Conservation (phyloP, 2,329 filamentous ascomycete genomes). For the Aschersonia sp. region DNA sequence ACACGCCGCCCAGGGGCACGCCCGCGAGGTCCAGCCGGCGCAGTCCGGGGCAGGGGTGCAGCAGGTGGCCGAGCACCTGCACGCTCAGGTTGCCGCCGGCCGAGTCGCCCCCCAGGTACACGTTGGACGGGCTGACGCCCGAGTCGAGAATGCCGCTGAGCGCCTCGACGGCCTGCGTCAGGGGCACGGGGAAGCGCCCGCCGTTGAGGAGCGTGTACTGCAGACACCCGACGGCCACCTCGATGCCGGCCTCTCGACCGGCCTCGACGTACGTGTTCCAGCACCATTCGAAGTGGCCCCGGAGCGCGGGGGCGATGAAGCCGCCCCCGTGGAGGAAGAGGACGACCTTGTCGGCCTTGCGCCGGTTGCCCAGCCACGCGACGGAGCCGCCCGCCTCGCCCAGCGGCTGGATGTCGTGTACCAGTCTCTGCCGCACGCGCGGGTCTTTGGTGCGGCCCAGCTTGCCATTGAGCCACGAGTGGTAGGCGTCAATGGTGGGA, state of each 20-base stretch:
- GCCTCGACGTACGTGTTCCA: constrained; percentile 12
- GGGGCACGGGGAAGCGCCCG: constrained; percentile 15
- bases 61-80: constrained; percentile 17
- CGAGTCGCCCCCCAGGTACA: constrained; percentile 22
- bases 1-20: constrained; percentile 13
- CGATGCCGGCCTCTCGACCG: constrained; percentile 7
- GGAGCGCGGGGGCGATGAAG: constrained; percentile 8
- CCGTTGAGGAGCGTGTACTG: constrained; percentile 19
- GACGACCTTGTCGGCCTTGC: constrained; percentile 12
- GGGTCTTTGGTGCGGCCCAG: constrained; percentile 2
- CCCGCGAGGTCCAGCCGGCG: constrained; percentile 8
- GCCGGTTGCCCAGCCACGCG: constrained; percentile 14
- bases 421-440: constrained; percentile 5
- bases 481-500: constrained; percentile 8
- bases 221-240: constrained; percentile 17
- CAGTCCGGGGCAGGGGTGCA: constrained; percentile 14
- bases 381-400: constrained; percentile 6
- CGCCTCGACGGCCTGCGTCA: constrained; percentile 16
- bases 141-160: constrained; percentile 14
- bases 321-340: constrained; percentile 16
- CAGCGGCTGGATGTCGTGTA: constrained; percentile 8
- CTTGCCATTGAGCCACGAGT: constrained; percentile 10
- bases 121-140: constrained; percentile 14
- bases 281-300: constrained; percentile 13
- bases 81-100: constrained; percentile 19